These are phyloP conservation scores for Rosa persica DNA, from an alignment of 306 rosid species.

Conservation along the genomic window DNA sequence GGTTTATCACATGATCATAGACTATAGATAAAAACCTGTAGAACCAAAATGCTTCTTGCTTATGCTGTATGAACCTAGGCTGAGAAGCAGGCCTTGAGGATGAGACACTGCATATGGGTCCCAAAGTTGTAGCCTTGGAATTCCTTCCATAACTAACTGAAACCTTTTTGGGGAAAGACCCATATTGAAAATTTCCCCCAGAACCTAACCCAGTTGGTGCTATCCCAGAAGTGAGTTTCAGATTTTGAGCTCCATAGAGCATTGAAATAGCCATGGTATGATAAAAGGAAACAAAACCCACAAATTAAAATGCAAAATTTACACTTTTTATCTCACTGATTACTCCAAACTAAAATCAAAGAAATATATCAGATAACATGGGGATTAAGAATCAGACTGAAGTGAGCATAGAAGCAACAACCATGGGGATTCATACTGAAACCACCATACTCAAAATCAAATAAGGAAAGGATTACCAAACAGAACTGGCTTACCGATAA, in stretches of 20 bases:
- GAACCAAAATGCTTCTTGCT: constrained; percentile 95
- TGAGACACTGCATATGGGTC: constrained; percentile 59
- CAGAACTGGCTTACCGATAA: neutral
- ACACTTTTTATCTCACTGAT: neutral
- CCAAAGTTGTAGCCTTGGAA: constrained; percentile 22
- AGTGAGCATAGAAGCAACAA: constrained; percentile 2
- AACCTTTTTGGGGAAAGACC: constrained; percentile 35
- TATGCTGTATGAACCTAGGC: constrained; percentile 92
- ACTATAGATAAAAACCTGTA: constrained; percentile 85
- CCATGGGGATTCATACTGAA: neutral
- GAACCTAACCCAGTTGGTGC: constrained; percentile 53
- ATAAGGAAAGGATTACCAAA: neutral
- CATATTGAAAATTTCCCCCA: constrained; percentile 36
- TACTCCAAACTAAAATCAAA: neutral
- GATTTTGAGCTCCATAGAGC: constrained; percentile 69
- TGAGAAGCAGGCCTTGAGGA: constrained; percentile 78
- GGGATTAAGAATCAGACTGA: neutral
- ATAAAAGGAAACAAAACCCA: constrained; percentile 19
- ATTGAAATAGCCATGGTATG: constrained; percentile 61
- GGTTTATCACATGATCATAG: constrained; percentile 84
- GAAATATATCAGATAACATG: neutral
- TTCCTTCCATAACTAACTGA: constrained; percentile 32
- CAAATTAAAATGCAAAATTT: constrained; percentile 10
- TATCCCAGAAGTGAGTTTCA: constrained; percentile 35
- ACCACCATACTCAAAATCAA: neutral